Conservation (phyloP, 2,329 filamentous ascomycete species). For the Sporothrix inflata region DNA sequence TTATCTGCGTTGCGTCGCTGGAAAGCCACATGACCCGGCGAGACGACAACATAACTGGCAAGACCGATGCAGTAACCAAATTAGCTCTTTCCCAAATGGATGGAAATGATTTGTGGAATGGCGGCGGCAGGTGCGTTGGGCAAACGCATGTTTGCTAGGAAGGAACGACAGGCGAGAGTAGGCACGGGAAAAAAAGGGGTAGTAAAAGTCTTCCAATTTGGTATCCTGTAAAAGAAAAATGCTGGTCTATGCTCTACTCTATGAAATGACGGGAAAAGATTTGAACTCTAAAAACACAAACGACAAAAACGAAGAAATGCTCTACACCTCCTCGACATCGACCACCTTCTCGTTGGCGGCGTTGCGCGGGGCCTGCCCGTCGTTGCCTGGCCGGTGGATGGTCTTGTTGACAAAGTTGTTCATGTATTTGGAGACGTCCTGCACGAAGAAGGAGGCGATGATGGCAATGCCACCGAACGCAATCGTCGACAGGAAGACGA, state of each 20-base stretch:
- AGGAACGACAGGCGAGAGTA: neutral
- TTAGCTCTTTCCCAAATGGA: neutral
- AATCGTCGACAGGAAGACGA: conserved; percentile 19
- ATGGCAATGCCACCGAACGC: conserved; percentile 26
- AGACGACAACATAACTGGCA: neutral
- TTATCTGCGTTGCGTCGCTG: neutral
- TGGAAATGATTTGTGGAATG: too few species aligned
- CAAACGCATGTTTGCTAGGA: neutral
- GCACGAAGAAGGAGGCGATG: conserved; percentile 25
- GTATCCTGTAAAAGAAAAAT: neutral
- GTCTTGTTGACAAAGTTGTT: conserved; percentile 31
- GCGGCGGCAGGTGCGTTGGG: neutral
- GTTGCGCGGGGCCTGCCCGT: neutral
- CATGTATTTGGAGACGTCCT: conserved; percentile 23
- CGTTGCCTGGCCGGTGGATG: conserved; percentile 9
- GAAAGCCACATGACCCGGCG: neutral
- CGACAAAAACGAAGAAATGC: too few species aligned
- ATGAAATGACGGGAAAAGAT: neutral
- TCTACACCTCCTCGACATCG: neutral
- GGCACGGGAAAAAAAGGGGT: neutral
- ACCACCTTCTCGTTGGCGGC: neutral
- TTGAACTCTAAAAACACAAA: neutral
- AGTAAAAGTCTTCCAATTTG: neutral
- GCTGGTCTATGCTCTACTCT: neutral
- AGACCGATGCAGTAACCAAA: neutral